Base-by-base conservation (phyloP, 768 basidiomycete genomes). In the Neoboletus brunneissimus region DNA sequence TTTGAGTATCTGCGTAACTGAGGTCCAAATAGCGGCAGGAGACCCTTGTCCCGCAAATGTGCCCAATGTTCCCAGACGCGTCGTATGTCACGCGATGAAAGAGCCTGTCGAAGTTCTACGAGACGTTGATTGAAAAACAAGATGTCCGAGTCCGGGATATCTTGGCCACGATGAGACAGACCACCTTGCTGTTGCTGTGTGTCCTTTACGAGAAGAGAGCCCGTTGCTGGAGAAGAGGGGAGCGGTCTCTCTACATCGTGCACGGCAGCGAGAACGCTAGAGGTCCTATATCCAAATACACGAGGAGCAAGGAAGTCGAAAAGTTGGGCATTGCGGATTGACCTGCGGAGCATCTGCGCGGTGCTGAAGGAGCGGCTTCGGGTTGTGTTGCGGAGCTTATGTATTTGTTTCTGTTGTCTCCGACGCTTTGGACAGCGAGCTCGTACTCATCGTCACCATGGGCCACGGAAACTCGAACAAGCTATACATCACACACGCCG, bases 381-480 rank as follows among this genome's bases (percentile, higher is more conserved):
- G 45, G 31, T 48, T 15, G 11, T 22, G 4, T 44, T 58, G 56
- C 20, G 29, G 32, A 32, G 35, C 31, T n/a, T 12, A 34, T 6
- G 13, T 46, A 32, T 58, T 60, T 50, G 48, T 47, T n/a, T 43
- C 25, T 56, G 31, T 48, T 56, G 34, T 46, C 44, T 29, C 15
- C 46, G 51, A 54, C 58, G 8, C n/a, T 16, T 35, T 5, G 5
- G 22, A 49, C 22, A 35, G 34, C 43, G 50, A 48, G 15, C 60
- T 44, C 42, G 13, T 23, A 34, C 31, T 13, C 29, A 9, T 16
- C 43, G 12, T 32, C 57, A 51, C 44, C 55, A 91, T 91, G 89
- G 89, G 91, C 48, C 90, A 93, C 77, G 91, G 91, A 70, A 91
- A 89, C 67, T 88, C 87, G 32, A 78, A 83, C 79, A 92, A 92